Evolutionary conservation across 23 red algal genomes (phyloP).

Genomic region (Gracilaria gracilis): DNA sequence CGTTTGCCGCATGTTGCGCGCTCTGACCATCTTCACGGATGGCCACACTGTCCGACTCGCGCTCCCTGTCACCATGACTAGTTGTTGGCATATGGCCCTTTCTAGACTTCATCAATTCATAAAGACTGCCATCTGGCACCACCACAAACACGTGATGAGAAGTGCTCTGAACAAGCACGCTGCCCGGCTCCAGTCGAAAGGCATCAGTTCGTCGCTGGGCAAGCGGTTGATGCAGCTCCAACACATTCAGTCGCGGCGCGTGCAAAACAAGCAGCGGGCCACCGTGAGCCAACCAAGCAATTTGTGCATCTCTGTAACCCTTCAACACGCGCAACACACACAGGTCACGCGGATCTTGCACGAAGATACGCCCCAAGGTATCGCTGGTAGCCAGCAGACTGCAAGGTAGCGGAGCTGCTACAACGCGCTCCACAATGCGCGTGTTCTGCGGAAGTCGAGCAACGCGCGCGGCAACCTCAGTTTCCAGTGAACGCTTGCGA

Average conservation of each 20-base stretch:
- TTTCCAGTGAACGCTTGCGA: slow-evolving; percentile 24
- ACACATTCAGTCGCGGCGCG: slow-evolving; percentile 58
- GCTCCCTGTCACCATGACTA: neutral
- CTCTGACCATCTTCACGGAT: neutral
- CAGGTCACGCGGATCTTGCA: slow-evolving; percentile 72
- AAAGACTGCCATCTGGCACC: slow-evolving; percentile 52
- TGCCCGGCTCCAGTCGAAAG: slow-evolving; percentile 55
- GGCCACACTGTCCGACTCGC: neutral
- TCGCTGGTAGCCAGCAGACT: slow-evolving; percentile 62
- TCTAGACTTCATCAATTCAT: slow-evolving; percentile 57
- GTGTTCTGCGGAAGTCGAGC: slow-evolving; percentile 51
- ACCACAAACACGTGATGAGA: slow-evolving; percentile 53
- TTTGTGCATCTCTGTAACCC: slow-evolving; percentile 75
- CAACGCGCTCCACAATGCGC: slow-evolving; percentile 61
- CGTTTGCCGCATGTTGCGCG: neutral
- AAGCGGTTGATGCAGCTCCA: slow-evolving; percentile 63
- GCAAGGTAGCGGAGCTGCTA: slow-evolving; percentile 63
- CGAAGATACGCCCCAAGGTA: slow-evolving; percentile 69
- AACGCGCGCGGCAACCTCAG: slow-evolving; percentile 23
- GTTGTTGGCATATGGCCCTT: slow-evolving; percentile 15
- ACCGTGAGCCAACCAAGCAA: slow-evolving; percentile 67
- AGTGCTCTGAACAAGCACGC: slow-evolving; percentile 56
- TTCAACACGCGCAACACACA: slow-evolving; percentile 78
- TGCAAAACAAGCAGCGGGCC: slow-evolving; percentile 53
- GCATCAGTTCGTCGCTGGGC: slow-evolving; percentile 38